Evolutionary conservation across 2,329 filamentous ascomycete species (phyloP).

Genomic region (Dendryphion nanum): DNA sequence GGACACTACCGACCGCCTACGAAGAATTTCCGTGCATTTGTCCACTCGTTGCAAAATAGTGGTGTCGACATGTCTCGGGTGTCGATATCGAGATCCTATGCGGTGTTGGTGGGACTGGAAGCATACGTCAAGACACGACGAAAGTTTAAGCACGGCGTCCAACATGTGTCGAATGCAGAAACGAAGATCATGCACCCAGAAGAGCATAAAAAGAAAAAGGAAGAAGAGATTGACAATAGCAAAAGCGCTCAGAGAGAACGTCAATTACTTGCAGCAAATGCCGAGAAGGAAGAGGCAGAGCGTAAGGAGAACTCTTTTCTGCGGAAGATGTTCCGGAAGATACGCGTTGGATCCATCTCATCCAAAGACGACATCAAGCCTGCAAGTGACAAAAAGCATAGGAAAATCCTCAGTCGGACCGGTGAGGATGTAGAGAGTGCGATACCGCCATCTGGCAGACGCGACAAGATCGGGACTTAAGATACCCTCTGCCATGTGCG

Average conservation of each 20-base stretch:
- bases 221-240: slow-evolving; percentile 57
- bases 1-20: slow-evolving; percentile 86
- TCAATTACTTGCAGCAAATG: slow-evolving; percentile 45
- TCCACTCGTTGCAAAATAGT: slow-evolving; percentile 67
- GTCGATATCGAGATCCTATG: slow-evolving; percentile 77
- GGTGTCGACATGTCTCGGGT: slow-evolving; percentile 79
- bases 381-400: slow-evolving; percentile 22
- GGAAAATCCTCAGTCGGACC: slow-evolving; percentile 27
- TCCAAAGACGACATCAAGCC: slow-evolving; percentile 19
- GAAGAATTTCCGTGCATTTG: slow-evolving; percentile 78
- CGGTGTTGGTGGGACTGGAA: slow-evolving; percentile 79
- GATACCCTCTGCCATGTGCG: too few relatives aligned
- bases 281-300: slow-evolving; percentile 48
- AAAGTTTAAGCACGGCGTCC: slow-evolving; percentile 57
- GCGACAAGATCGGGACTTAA: too few relatives aligned
- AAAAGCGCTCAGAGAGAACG: slow-evolving; percentile 62
- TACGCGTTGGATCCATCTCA: slow-evolving; percentile 18
- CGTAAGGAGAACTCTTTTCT: slow-evolving; percentile 30
- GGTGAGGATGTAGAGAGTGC: slow-evolving; percentile 37
- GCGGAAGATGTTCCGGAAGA: slow-evolving; percentile 28
- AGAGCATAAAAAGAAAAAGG: slow-evolving; percentile 48
- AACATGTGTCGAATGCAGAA: slow-evolving; percentile 53
- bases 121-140: slow-evolving; percentile 69
- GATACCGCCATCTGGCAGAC: slow-evolving; percentile 33
- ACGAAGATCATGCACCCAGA: slow-evolving; percentile 64